Percentiles rank a stretch among this genome's conserved stretches.
These are phyloP conservation scores for Coniferiporia weirii DNA, from an alignment of 1,284 basidiomycete genomes.

Conservation along the genomic window DNA sequence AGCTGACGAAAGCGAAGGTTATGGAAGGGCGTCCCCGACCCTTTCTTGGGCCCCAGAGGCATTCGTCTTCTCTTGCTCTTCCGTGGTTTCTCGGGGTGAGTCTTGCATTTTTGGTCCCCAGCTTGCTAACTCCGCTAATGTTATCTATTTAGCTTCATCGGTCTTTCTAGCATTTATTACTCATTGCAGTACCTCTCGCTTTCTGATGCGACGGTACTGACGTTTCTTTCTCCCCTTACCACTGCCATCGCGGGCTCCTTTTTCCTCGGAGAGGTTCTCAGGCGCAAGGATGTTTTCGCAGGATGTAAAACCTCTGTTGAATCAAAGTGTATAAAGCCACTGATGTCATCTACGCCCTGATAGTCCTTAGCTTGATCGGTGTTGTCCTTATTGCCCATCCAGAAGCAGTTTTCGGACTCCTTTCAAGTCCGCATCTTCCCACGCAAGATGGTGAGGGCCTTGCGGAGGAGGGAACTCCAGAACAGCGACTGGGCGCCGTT, in stretches of 20 bases:
- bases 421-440: conserved; percentile 16
- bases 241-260: conserved; percentile 63
- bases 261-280: conserved; percentile 62
- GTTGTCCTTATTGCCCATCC: conserved; percentile 61
- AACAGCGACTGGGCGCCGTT: conserved; percentile 46
- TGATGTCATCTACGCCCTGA: conserved; percentile 39
- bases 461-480: conserved; percentile 31
- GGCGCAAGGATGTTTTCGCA: conserved; percentile 52
- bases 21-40: conserved; percentile 12
- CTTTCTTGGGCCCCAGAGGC: conserved; percentile 15
- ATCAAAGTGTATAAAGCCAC: neutral
- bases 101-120: neutral
- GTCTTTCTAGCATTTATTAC: conserved; percentile 65
- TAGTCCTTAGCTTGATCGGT: conserved; percentile 51
- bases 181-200: conserved; percentile 64
- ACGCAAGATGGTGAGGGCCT: conserved; percentile 15
- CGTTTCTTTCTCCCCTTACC: conserved; percentile 66
- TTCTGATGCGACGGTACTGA: conserved; percentile 71
- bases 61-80: conserved; percentile 12
- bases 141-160: conserved; percentile 43
- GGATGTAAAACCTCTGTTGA: conserved; percentile 40
- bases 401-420: conserved; percentile 39
- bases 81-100: conserved; percentile 16
- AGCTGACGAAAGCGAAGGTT: conserved; percentile 12
- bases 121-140: neutral